Conservation (phyloP, 148 eudicot genomes). For the Chenopodium album region DNA sequence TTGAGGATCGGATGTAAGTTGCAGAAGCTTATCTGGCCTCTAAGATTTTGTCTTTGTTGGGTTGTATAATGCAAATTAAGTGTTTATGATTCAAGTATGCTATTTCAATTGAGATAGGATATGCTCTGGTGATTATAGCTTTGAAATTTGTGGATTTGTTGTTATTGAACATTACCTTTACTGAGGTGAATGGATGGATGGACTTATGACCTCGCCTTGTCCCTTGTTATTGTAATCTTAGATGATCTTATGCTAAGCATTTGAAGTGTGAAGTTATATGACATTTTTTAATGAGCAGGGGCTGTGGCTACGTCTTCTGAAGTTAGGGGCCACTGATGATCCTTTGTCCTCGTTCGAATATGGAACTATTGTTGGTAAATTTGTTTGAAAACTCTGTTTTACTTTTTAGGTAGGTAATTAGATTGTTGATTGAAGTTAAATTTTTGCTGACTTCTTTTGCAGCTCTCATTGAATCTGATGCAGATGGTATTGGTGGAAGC, state of each 20-base stretch:
- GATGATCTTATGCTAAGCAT: not conserved
- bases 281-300: slow-evolving; percentile 53
- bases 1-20: not conserved
- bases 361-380: slow-evolving; percentile 90
- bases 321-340: slow-evolving; percentile 91
- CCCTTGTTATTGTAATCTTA: not conserved
- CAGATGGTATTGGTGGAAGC: slow-evolving; percentile 99
- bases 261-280: slow-evolving; percentile 16
- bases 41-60: not conserved
- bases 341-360: slow-evolving; percentile 98
- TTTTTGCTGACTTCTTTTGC: slow-evolving; percentile 32
- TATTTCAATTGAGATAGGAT: not conserved
- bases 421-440: slow-evolving; percentile 11
- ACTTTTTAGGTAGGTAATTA: not conserved
- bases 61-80: not conserved
- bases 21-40: not conserved
- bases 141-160: not conserved
- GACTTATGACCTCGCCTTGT: not conserved
- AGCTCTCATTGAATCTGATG: slow-evolving; percentile 98
- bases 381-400: slow-evolving; percentile 13
- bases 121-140: not conserved
- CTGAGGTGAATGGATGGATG: not conserved
- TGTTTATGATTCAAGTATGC: not conserved
- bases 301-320: slow-evolving; percentile 92
- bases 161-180: not conserved